phyloP scores from a whole-genome alignment of 2,329 filamentous ascomycete genomes.

The Scolecobasidium constrictum region DNA sequence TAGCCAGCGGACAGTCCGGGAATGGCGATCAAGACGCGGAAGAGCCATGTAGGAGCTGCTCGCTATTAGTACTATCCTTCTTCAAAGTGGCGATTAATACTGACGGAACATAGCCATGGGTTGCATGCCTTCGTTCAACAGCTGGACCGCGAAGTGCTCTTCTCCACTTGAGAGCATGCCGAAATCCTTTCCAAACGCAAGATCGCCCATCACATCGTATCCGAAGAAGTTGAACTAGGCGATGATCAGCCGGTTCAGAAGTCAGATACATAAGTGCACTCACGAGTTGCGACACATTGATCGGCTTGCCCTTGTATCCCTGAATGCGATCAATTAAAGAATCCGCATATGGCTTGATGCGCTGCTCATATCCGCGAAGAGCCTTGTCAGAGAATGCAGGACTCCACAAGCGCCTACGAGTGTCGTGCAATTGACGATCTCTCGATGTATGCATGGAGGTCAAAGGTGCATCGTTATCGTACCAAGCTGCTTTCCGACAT shows the following conservation, averaged over 20 bases:
- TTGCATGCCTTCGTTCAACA: slow-evolving; percentile 25
- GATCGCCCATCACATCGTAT: slow-evolving; percentile 17
- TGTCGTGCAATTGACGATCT: slow-evolving; percentile 32
- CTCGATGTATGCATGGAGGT: slow-evolving; percentile 29
- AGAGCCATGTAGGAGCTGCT: slow-evolving; percentile 26
- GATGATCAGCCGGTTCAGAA: too few relatives aligned
- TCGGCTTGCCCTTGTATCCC: slow-evolving; percentile 14
- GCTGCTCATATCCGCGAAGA: slow-evolving; percentile 31
- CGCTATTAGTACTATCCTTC: too few relatives aligned
- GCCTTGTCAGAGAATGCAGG: slow-evolving; percentile 36
- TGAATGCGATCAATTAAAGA: slow-evolving; percentile 22
- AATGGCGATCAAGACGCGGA: slow-evolving; percentile 20
- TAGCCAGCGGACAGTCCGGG: slow-evolving; percentile 22
- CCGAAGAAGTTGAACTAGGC: slow-evolving; percentile 9
- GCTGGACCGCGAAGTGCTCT: slow-evolving; percentile 29
- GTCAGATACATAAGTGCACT: too few relatives aligned
- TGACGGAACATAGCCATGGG: slow-evolving; percentile 15
- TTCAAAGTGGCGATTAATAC: too few relatives aligned
- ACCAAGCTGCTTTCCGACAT: slow-evolving; percentile 26
- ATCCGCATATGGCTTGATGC: slow-evolving; percentile 25
- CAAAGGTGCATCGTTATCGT: slow-evolving; percentile 23
- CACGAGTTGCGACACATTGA: slow-evolving; percentile 34
- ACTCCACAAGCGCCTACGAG: slow-evolving; percentile 34
- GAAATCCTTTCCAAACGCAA: slow-evolving; percentile 19
- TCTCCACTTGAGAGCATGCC: slow-evolving; percentile 27